phyloP scores from a whole-genome alignment of 306 rosid genomes.

The Rubus idaeus region DNA sequence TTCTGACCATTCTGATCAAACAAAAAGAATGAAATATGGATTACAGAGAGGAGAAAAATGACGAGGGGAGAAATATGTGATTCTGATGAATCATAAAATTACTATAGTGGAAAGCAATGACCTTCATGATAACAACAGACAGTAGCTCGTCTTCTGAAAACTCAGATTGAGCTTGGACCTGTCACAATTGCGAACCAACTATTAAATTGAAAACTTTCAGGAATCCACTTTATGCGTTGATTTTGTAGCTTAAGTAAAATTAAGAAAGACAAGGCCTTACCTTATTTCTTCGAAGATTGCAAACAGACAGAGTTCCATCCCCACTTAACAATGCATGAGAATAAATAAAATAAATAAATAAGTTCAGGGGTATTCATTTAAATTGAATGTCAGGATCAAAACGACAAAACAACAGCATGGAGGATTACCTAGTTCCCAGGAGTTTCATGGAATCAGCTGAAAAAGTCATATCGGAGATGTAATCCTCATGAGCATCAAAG shows the following conservation, averaged over 20 bases:
- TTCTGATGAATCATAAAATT: background rate
- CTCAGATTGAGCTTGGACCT: conserved; percentile 87
- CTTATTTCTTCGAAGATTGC: conserved; percentile 79
- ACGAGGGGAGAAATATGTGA: background rate
- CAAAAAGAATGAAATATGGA: background rate
- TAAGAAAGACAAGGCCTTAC: conserved; percentile 39
- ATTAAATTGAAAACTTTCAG: conserved; percentile 7
- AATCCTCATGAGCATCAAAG: conserved; percentile 69
- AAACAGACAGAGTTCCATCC: conserved; percentile 91
- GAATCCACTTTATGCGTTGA: background rate
- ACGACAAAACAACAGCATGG: background rate
- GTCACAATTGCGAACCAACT: conserved; percentile 28
- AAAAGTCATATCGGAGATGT: conserved; percentile 81
- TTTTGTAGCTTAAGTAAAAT: background rate
- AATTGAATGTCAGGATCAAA: background rate
- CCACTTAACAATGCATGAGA: conserved; percentile 55
- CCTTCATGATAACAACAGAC: conserved; percentile 93
- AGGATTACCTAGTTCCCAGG: conserved; percentile 73
- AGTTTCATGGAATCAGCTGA: conserved; percentile 73
- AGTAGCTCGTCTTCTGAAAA: conserved; percentile 89
- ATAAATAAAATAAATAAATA: background rate
- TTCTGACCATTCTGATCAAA: conserved; percentile 77
- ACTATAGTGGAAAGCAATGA: conserved; percentile 22
- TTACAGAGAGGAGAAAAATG: background rate
- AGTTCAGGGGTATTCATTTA: background rate